Percentiles rank a stretch among this genome's conserved stretches.
These are phyloP conservation scores for Drosera capensis DNA, from an alignment of 148 eudicot genomes.

Conservation along the genomic window DNA sequence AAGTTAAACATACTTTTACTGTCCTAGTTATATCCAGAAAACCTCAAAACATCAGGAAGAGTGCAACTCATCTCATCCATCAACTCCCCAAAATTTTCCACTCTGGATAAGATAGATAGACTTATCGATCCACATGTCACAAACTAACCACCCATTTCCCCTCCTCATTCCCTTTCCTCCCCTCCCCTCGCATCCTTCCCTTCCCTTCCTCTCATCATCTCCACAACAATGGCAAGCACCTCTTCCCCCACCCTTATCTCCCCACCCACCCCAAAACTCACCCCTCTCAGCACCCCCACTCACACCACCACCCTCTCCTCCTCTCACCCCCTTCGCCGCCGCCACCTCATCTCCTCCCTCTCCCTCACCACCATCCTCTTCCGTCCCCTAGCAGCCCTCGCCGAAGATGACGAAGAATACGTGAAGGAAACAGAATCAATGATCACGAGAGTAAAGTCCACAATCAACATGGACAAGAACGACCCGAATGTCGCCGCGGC, in stretches of 20 bases:
- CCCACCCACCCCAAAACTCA: constrained; percentile 16
- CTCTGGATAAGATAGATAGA: no score
- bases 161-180: no score
- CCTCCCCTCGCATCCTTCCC: no score
- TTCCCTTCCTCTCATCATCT: no score
- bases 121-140: no score
- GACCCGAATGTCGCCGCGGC: neutral
- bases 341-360: constrained; percentile 6
- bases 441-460: constrained; percentile 58
- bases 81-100: no score
- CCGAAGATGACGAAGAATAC: constrained; percentile 61
- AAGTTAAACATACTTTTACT: no score
- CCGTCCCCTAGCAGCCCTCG: constrained; percentile 22
- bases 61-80: no score
- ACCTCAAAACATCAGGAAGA: no score
- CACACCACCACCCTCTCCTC: neutral
- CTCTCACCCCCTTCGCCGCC: neutral
- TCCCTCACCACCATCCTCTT: neutral
- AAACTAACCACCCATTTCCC: no score
- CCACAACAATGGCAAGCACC: no score
- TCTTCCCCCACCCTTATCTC: constrained; percentile 10
- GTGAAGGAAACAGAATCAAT: constrained; percentile 72
- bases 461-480: constrained; percentile 12
- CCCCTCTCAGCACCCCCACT: constrained; percentile 9
- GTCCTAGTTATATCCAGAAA: no score